Evolutionary conservation across 2,329 filamentous ascomycete species (phyloP), one percentile per base, ranked within the genome.

Genomic region (Capronia americana): DNA sequence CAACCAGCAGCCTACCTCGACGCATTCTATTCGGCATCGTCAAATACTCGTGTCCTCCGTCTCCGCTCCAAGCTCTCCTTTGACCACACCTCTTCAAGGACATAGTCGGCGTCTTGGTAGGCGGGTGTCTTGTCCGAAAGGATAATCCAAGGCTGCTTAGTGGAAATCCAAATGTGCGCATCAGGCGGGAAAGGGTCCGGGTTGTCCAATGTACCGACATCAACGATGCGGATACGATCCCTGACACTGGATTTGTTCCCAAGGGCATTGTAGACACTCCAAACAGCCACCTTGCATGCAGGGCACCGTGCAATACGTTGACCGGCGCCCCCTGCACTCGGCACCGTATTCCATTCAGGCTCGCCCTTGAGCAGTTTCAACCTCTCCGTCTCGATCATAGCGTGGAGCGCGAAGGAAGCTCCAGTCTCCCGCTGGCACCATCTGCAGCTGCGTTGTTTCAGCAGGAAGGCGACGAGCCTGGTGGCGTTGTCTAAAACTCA

Each of bases 141-240:
- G 34, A 73, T 63, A 61, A 84, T 65, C 73, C 81, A 84, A 12
- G 72, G 69, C 65, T 74, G 65, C 63, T 79, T 81, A 63, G 76
- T 79, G 38, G 74, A 71, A 20, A 76, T 78, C 66, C 74, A 85
- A 58, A 83, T 81, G 72, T 85, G 81, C 23, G 80, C 76, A 70
- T 83, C 80, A 0, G 82, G 82, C n/a, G 76, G 74, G 7, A 81
- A 69, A 61, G 76, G 71, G 67, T 75, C 74, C 6, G 77, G 73
- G 14, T 72, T 69, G 71, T 83, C 82, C 56, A 85, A 74, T 11
- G 82, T 84, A 2, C 82, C 81, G 28, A 76, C 79, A 46, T 80
- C 77, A 10, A 85, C 69, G 68, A 78, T 83, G 17, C 74, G 72
- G 11, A 79, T 60, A 20, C 17, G 41, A 17, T 61, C 26, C 46